Percentiles rank a stretch among this genome's conserved stretches.
Evolutionary conservation across 2,329 filamentous ascomycete species (phyloP).

Genomic region (Clonostachys byssicola): DNA sequence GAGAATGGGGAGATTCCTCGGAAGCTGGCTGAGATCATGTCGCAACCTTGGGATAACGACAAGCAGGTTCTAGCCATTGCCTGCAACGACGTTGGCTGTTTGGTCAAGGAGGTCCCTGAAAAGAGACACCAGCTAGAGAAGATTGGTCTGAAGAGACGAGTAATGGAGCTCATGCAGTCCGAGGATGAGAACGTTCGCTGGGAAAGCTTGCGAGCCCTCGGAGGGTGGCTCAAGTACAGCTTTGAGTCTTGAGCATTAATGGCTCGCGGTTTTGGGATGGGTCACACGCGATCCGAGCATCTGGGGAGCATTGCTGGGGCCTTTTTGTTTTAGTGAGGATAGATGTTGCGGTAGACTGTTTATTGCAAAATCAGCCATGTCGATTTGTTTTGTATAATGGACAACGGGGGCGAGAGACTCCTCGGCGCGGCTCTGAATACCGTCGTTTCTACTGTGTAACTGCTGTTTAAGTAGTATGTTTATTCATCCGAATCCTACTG

Average conservation of each 20-base stretch:
- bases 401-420: not conserved
- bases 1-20: constrained; percentile 75
- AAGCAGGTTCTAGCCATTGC: constrained; percentile 88
- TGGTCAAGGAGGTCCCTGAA: constrained; percentile 88
- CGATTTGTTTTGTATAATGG: not conserved
- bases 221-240: constrained; percentile 61
- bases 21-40: constrained; percentile 81
- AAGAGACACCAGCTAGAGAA: constrained; percentile 77
- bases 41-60: constrained; percentile 69
- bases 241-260: constrained; percentile 33
- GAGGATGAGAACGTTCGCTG: constrained; percentile 84
- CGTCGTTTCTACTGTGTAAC: too few relatives aligned
- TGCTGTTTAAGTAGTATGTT: too few relatives aligned
- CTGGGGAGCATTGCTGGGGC: too few relatives aligned
- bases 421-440: too few relatives aligned
- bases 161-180: constrained; percentile 93
- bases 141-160: constrained; percentile 76
- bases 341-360: not conserved
- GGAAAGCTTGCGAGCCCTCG: constrained; percentile 84
- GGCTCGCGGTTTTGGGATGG: too few relatives aligned
- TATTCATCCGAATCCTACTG: too few relatives aligned
- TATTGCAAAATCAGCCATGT: not conserved
- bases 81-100: constrained; percentile 84
- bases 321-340: not conserved
- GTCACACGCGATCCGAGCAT: too few relatives aligned